Conservation (phyloP, 1,284 basidiomycete species). For the Pyrrhoderma lamaoense region DNA sequence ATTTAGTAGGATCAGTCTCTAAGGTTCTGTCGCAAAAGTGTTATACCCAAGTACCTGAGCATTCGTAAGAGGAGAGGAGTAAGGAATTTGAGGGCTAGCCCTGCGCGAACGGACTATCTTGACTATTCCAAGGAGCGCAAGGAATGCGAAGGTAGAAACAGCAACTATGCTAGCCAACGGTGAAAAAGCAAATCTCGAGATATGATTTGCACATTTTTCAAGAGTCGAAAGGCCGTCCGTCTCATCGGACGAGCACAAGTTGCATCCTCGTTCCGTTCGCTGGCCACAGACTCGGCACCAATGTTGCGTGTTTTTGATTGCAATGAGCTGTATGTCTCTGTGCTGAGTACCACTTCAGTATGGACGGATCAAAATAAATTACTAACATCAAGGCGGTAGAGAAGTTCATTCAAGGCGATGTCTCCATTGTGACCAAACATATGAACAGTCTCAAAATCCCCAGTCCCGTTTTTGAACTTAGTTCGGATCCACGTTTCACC, state of each 20-base stretch:
- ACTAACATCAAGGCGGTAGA: conserved; percentile 64
- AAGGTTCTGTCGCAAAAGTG: neutral
- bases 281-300: conserved; percentile 18
- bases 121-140: conserved; percentile 7
- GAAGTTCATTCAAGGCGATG: conserved; percentile 72
- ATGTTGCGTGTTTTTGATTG: conserved; percentile 8
- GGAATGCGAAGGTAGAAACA: neutral
- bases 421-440: conserved; percentile 63
- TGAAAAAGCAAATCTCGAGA: conserved; percentile 5
- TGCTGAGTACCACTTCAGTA: neutral
- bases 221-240: neutral
- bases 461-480: conserved; percentile 81
- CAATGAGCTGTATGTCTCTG: conserved; percentile 11
- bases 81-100: neutral
- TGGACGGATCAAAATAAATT: neutral
- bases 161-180: conserved; percentile 4
- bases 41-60: conserved; percentile 15
- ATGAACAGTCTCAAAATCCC: conserved; percentile 52
- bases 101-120: conserved; percentile 7
- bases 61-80: conserved; percentile 12
- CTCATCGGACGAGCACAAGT: conserved; percentile 10
- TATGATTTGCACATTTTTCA: neutral
- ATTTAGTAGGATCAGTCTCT: conserved; percentile 1
- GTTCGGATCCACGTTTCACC: conserved; percentile 74
- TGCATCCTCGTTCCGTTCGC: conserved; percentile 12